Conservation (phyloP, 371 early-diverging fungal genomes). For the Nematocida ausubeli region DNA sequence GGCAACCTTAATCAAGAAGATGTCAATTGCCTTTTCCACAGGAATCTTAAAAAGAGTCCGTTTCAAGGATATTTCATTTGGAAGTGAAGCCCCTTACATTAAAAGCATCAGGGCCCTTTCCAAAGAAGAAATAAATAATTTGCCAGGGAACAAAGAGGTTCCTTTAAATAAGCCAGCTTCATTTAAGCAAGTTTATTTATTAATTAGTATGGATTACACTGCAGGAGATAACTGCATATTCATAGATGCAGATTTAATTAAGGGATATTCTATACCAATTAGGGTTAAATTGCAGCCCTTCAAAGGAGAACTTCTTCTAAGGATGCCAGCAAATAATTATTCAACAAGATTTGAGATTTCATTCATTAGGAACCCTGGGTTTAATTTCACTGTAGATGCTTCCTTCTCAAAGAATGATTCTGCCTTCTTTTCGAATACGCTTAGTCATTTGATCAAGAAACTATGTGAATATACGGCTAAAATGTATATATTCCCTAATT, state of each 20-base stretch:
- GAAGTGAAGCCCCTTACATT: slow-evolving; percentile 63
- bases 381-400: slow-evolving; percentile 60
- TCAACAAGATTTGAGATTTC: slow-evolving; percentile 64
- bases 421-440: slow-evolving; percentile 55
- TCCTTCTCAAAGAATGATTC: slow-evolving; percentile 57
- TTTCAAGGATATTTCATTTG: slow-evolving; percentile 60
- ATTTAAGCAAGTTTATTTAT: slow-evolving; percentile 58
- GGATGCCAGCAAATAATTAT: slow-evolving; percentile 64
- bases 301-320: slow-evolving; percentile 59
- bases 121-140: slow-evolving; percentile 51
- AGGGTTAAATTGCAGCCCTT: slow-evolving; percentile 55
- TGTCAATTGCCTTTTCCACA: slow-evolving; percentile 46
- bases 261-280: slow-evolving; percentile 51
- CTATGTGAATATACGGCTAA: slow-evolving; percentile 50
- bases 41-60: slow-evolving; percentile 58
- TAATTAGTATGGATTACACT: slow-evolving; percentile 55
- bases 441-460: slow-evolving; percentile 58
- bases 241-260: slow-evolving; percentile 60
- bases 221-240: slow-evolving; percentile 57
- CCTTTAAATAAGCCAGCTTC: slow-evolving; percentile 19
- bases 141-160: slow-evolving; percentile 29
- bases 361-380: slow-evolving; percentile 59
- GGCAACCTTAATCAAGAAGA: slow-evolving; percentile 51
- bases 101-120: slow-evolving; percentile 54
- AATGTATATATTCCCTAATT: slow-evolving; percentile 62